phyloP scores from a whole-genome alignment of 306 rosid species.

The Lathyrus sativus region DNA sequence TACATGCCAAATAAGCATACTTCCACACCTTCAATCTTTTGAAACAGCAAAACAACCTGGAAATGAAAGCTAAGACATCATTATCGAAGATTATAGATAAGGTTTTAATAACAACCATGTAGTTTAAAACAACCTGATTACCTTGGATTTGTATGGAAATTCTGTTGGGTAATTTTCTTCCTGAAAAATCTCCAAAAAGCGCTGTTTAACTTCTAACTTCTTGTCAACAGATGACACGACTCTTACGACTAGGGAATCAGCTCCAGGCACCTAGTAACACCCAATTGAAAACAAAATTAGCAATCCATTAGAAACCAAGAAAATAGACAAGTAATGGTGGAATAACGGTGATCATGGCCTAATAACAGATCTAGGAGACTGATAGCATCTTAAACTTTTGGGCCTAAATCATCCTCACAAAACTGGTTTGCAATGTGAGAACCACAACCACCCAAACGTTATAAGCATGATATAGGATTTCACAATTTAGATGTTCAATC shows the following conservation, averaged over 20 bases:
- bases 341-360: background rate
- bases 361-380: background rate
- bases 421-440: background rate
- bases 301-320: constrained; percentile 20
- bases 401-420: background rate
- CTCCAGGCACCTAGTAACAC: constrained; percentile 81
- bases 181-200: constrained; percentile 90
- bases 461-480: background rate
- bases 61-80: constrained; percentile 24
- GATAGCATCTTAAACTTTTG: background rate
- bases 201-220: constrained; percentile 91
- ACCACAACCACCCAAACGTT: background rate
- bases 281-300: constrained; percentile 36
- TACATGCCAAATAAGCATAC: constrained; percentile 99
- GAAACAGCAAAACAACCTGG: constrained; percentile 90
- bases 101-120: constrained; percentile 10
- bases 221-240: constrained; percentile 98
- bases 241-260: constrained; percentile 83
- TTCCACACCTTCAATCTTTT: constrained; percentile 97
- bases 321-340: background rate
- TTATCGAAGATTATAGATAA: constrained; percentile 8
- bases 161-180: constrained; percentile 96
- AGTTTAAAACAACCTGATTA: constrained; percentile 33
- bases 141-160: constrained; percentile 98
- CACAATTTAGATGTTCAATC: too few relatives aligned